Conservation (phyloP, 108 stramenopile species). For the Cafeteria roenbergensis region DNA sequence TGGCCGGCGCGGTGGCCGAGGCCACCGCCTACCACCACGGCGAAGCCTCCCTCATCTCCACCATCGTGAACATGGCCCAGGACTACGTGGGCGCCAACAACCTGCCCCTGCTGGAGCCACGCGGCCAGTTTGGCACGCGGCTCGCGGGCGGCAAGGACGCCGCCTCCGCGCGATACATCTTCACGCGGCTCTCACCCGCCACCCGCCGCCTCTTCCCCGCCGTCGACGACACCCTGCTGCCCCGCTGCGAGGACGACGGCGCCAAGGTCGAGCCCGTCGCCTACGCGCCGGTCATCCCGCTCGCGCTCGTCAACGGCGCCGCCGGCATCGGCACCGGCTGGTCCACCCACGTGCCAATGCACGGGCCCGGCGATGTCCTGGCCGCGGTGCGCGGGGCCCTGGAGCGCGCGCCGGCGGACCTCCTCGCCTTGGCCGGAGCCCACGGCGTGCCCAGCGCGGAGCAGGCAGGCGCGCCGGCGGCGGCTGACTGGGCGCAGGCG, state of each 20-base stretch:
- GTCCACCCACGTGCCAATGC: constrained; percentile 68
- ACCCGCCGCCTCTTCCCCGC: constrained; percentile 62
- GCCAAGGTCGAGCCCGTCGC: constrained; percentile 63
- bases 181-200: constrained; percentile 59
- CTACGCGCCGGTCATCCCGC: constrained; percentile 56
- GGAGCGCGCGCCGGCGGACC: constrained; percentile 25
- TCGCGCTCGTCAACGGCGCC: constrained; percentile 68
- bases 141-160: constrained; percentile 69
- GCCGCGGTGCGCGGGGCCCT: constrained; percentile 57
- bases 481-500: too few relatives aligned
- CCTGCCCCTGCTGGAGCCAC: constrained; percentile 64
- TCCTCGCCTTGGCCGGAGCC: too few relatives aligned
- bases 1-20: constrained; percentile 73
- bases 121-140: constrained; percentile 80
- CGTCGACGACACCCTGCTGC: constrained; percentile 62
- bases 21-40: constrained; percentile 89
- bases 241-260: constrained; percentile 68
- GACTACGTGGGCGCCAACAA: constrained; percentile 86
- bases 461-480: too few relatives aligned
- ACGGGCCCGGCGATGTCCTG: constrained; percentile 63
- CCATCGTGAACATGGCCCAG: constrained; percentile 78
- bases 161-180: constrained; percentile 79
- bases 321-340: constrained; percentile 91
- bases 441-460: too few relatives aligned
- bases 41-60: constrained; percentile 29